Conservation (phyloP, 129 eudicot genomes). For the Chrysanthemum makinoi region DNA sequence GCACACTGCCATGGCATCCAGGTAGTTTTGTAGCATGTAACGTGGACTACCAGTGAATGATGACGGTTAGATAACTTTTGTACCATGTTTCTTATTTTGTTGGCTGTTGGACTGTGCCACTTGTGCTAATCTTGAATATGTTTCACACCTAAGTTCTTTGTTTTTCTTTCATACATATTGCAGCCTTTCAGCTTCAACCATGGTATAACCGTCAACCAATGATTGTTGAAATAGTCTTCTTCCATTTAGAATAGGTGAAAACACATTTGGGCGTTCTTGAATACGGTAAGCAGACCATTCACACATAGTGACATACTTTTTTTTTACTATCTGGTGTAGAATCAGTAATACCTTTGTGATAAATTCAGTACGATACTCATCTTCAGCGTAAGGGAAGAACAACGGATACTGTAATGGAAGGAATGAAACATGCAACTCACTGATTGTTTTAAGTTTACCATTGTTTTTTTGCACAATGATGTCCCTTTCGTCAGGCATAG, state of each 20-base stretch:
- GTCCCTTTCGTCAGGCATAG: not conserved
- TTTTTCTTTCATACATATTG: no score
- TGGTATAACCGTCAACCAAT: not conserved
- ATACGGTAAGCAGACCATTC: no score
- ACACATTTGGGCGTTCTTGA: no score
- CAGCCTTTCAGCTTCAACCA: not conserved
- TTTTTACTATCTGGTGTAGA: no score
- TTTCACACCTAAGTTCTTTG: not conserved
- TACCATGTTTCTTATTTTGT: no score
- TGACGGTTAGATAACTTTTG: no score
- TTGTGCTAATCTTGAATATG: not conserved
- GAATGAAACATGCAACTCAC: not conserved
- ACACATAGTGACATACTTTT: no score
- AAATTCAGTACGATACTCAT: not conserved
- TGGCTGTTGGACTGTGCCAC: not conserved
- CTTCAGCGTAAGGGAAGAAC: not conserved
- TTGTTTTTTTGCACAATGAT: not conserved
- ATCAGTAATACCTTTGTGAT: no score
- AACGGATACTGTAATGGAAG: not conserved
- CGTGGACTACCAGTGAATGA: no score
- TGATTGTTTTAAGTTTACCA: not conserved
- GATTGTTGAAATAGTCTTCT: not conserved
- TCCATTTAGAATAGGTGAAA: not conserved
- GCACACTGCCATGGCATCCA: no score
- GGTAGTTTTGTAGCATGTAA: no score